Conservation (phyloP, 2,329 filamentous ascomycete genomes). For the Lachnellula occidentalis region DNA sequence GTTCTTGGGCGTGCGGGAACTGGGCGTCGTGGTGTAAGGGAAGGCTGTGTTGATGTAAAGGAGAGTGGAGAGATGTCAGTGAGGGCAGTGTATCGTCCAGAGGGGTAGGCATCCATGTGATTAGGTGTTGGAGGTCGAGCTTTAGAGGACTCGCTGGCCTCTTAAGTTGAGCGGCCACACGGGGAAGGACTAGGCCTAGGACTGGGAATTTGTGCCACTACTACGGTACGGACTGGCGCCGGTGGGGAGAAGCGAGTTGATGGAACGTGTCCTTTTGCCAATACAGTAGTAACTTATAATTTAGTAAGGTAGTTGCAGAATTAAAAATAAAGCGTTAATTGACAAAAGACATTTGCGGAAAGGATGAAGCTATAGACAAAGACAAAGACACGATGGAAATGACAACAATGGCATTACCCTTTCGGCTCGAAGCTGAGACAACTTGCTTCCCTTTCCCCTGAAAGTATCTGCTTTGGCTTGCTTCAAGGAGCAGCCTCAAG, state of each 20-base stretch:
- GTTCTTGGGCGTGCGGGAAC: constrained; percentile 28
- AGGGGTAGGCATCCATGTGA: constrained; percentile 39
- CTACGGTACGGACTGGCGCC: no score
- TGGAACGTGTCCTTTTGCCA: no score
- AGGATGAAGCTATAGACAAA: no score
- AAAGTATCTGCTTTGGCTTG: constrained; percentile 1
- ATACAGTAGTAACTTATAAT: no score
- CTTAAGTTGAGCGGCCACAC: constrained; percentile 18
- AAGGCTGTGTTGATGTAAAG: constrained; percentile 18
- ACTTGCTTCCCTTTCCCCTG: neutral
- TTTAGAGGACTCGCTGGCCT: constrained; percentile 29
- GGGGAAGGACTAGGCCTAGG: no score
- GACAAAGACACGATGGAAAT: no score
- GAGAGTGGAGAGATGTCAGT: constrained; percentile 18
- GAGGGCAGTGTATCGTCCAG: constrained; percentile 33
- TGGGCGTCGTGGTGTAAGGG: constrained; percentile 28
- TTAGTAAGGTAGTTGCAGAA: no score
- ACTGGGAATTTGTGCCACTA: no score
- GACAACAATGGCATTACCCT: neutral
- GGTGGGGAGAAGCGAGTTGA: no score
- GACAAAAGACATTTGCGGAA: no score
- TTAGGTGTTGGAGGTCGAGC: constrained; percentile 12
- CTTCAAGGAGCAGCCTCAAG: no score
- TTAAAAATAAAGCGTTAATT: no score
- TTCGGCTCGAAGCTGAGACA: constrained; percentile 1